Conservation (phyloP, 805 yeast genomes). For the Myxozyma lipomycoides region DNA sequence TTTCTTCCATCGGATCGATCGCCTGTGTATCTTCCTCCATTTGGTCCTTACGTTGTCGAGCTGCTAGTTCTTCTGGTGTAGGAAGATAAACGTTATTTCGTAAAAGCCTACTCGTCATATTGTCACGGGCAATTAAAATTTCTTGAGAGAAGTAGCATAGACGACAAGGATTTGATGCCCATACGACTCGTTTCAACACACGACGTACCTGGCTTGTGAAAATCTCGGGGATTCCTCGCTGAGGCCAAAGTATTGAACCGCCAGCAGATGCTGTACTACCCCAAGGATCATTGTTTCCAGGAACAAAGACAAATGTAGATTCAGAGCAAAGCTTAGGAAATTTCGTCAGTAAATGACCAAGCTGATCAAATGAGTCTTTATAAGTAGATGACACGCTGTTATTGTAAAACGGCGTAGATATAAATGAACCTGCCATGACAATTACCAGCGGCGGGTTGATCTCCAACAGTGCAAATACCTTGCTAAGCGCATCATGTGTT, state of each 20-base stretch:
- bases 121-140: constrained; percentile 68
- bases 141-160: constrained; percentile 81
- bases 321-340: constrained; percentile 51
- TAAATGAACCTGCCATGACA: constrained; percentile 79
- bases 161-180: constrained; percentile 76
- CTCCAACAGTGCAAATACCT: constrained; percentile 55
- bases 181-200: constrained; percentile 48
- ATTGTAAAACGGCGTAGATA: constrained; percentile 59
- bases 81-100: constrained; percentile 55
- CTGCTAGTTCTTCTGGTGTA: constrained; percentile 32
- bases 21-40: constrained; percentile 25
- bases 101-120: constrained; percentile 63
- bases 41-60: constrained; percentile 27
- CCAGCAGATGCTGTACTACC: constrained; percentile 65
- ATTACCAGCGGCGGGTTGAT: constrained; percentile 63
- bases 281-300: constrained; percentile 96
- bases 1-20: neutral
- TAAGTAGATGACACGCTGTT: constrained; percentile 48
- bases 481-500: constrained; percentile 60
- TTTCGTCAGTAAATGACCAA: constrained; percentile 61
- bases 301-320: constrained; percentile 66
- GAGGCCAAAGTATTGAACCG: constrained; percentile 62
- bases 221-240: constrained; percentile 61
- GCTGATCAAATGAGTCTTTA: constrained; percentile 57
- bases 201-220: constrained; percentile 67